Conservation (phyloP, 805 yeast genomes). For the Pichia kluyveri region DNA sequence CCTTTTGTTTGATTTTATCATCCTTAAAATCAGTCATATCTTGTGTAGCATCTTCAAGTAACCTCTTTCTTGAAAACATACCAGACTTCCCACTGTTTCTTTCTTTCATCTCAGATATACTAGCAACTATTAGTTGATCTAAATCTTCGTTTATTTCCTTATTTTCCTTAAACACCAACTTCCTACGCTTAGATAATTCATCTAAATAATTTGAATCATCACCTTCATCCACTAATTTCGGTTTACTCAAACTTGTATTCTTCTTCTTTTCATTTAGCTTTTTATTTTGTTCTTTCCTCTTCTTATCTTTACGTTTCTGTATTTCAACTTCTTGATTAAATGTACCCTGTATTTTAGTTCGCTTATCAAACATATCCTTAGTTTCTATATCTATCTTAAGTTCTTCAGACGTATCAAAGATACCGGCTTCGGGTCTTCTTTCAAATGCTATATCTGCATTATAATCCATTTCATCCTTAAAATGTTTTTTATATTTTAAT, state of each 20-base stretch:
- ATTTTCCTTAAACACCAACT: slow-evolving; percentile 2
- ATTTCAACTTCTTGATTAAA: slow-evolving; percentile 28
- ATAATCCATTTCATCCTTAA: slow-evolving; percentile 63
- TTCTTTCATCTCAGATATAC: slow-evolving; percentile 1
- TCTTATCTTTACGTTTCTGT: slow-evolving; percentile 16
- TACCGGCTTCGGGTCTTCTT: slow-evolving; percentile 55
- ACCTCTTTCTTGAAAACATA: slow-evolving; percentile 5
- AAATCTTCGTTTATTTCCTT: background rate
- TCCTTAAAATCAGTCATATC: too few relatives aligned
- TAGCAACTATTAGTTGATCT: slow-evolving; percentile 5
- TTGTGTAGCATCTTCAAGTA: background rate
- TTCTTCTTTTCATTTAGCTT: slow-evolving; percentile 1
- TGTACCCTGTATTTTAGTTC: slow-evolving; percentile 38
- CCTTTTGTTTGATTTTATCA: background rate
- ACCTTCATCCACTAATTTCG: background rate
- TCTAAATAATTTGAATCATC: background rate
- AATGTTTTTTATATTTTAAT: slow-evolving; percentile 44
- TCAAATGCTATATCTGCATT: slow-evolving; percentile 79
- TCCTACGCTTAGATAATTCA: slow-evolving; percentile 7
- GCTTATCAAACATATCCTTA: slow-evolving; percentile 32
- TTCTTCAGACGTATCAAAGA: slow-evolving; percentile 64
- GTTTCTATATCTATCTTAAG: slow-evolving; percentile 15
- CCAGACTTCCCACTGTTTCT: slow-evolving; percentile 6
- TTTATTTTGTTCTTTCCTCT: slow-evolving; percentile 7
- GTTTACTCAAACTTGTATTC: background rate